Base-by-base conservation (phyloP, 495 filamentous ascomycete genomes). In the Usnea hakonensis region DNA sequence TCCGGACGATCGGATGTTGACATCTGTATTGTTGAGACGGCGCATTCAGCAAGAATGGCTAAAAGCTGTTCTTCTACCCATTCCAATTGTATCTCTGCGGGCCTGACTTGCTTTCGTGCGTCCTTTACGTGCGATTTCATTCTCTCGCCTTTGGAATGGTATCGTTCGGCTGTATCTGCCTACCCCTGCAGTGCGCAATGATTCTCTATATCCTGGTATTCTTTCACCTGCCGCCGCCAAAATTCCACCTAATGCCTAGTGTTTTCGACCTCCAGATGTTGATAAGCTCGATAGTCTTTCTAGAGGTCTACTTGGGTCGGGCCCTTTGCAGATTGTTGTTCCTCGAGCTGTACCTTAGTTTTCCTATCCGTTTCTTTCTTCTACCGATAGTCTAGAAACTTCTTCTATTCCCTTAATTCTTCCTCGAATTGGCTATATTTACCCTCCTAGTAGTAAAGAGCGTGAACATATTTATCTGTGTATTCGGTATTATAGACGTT, bases 351-450 rank as follows among this genome's bases (percentile, higher is more conserved):
- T 5, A 41, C 7, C 35, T 58, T 33, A 32, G 40, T 58, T 30
- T n/a, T 58, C 6, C 40, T 17, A 41, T 58, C 40, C 55, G 40
- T 17, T 58, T 58, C 55, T 58, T 58, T 58, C 55, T 44, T 58
- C 55, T 58, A n/a, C 55, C 26, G 7, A 40, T 58, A 58, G 35
- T 58, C 40, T n/a, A 58, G 55, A 58, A 58, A 58, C 41, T 41
- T 41, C 55, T 58, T 58, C 40, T n/a, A 58, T 58, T n/a, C n/a
- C n/a, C n/a, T n/a, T n/a, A n/a, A n/a, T n/a, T n/a, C n/a, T n/a
- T n/a, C n/a, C n/a, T n/a, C n/a, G n/a, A n/a, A n/a, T n/a, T n/a
- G n/a, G n/a, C n/a, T n/a, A n/a, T n/a, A n/a, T n/a, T n/a, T n/a
- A n/a, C n/a, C n/a, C n/a, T n/a, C n/a, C n/a, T n/a, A n/a, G n/a